Base-by-base conservation (phyloP, 2,329 filamentous ascomycete genomes). In the Pochonia chlamydosporia region DNA sequence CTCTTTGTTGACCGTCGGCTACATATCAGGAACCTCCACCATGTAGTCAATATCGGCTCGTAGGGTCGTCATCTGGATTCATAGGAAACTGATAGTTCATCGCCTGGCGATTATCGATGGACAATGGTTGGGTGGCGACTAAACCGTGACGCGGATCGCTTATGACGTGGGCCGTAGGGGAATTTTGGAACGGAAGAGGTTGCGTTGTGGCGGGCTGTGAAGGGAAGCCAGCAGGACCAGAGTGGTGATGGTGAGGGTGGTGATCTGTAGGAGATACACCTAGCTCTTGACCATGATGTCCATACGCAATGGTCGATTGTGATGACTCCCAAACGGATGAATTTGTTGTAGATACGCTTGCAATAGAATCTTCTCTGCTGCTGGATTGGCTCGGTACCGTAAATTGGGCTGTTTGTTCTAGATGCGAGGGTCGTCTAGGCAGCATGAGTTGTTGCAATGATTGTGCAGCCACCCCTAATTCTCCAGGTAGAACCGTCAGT, bases 391-490 rank as follows among this genome's bases (percentile, higher is more conserved):
- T 61, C 23, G 63, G 54, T 31, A 64, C 47, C 18, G 55, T 47
- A 30, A 64, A 61, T 11, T 61, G 50, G 9, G 59, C 49, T 14
- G 49, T 54, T 9, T 56, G 50, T 21, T 64, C 63, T 21, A 62
- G 53, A 44, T 55, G 54, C 5, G 57, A 50, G 16, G 64, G 63
- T 45, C 61, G 60, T 43, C 69, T 59, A 9, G 70, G 65, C 16
- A 58, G 53, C 49, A 73, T 58, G 6, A 67, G 51, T 40, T 67
- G 63, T 43, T 72, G 67, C 14, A 73, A 56, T 5, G 62, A 59
- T 42, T 65, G 64, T 2, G 63, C 57, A 3, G 59, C 50, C 26
- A 59, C 49, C 18, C 58, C 52, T 5, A 56, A 49, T 35, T 60
- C 58, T n/a, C 49, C 55, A 5, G 57, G 43, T 21, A 49, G 45